Base-by-base conservation (phyloP, 306 rosid species). In the Rosa lucieae region DNA sequence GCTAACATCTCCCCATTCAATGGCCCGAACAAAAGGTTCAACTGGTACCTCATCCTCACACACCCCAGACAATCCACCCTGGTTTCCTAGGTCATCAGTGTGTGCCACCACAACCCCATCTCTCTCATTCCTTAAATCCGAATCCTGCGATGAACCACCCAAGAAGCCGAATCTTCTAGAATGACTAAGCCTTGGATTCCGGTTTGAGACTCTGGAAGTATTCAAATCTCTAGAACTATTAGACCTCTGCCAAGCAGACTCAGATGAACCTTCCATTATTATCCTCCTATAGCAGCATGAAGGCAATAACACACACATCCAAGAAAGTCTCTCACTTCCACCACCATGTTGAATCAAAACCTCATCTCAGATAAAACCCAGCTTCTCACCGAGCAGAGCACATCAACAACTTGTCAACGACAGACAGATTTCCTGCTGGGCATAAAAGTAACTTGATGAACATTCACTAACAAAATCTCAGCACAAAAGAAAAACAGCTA, bases 1-100 rank as follows among this genome's bases (percentile, higher is more conserved):
- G 84, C 98, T 95, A 53, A 93, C 78, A 81, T 95, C 98, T 75
- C 91, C 95, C 92, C 92, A 87, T 82, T 86, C 97, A 26, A 86
- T 55, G 48, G 90, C 73, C 78, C 83, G 77, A 66, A 83, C 72
- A 58, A 85, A 86, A 73, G 90, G 94, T n/a, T 87, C 90, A 49
- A 73, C 90, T 26, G 80, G 84, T 9, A 80, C 80, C 74, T 85
- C 91, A 66, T 86, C 97, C 76, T 84, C 93, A 72, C 92, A 86
- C 71, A 85, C 87, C 77, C 90, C 93, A 10, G 91, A 91, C 62
- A 80, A 86, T 44, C 87, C 97, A 67, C 88, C 97, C 5, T 79
- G 82, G 76, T 71, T 84, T 82, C 42, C 83, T 44, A 62, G 51
- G 21, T 80, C 83, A 81, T 77, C 94, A 70, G 79, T 80, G 73